These are phyloP conservation scores for Hymenoscyphus repandus DNA, from an alignment of 2,329 filamentous ascomycete genomes.

Conservation along the genomic window DNA sequence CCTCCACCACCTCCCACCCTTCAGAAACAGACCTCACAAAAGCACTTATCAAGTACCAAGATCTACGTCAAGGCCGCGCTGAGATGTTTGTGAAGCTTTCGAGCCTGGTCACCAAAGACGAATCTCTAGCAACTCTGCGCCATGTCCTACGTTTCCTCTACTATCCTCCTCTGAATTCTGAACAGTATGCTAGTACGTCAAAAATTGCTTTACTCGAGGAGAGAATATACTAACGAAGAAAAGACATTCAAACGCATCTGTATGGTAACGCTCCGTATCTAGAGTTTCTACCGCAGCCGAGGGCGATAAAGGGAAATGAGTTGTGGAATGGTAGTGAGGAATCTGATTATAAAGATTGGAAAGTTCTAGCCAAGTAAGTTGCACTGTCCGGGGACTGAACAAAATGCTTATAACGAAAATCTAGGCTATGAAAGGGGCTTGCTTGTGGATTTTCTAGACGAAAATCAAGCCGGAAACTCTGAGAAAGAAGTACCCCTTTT, in stretches of 20 bases:
- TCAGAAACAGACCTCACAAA: conserved; percentile 1
- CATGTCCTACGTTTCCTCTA: conserved; percentile 18
- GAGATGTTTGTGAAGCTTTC: conserved; percentile 16
- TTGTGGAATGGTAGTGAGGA: conserved; percentile 10
- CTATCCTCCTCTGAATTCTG: conserved; percentile 2
- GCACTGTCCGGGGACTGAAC: no score
- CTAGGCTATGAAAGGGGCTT: no score
- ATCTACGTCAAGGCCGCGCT: conserved; percentile 7
- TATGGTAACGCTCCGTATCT: conserved; percentile 15
- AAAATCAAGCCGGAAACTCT: no score
- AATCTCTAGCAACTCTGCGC: conserved; percentile 10
- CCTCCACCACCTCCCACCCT: background rate
- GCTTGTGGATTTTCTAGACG: no score
- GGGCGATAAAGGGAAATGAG: conserved; percentile 6
- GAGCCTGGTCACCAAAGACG: conserved; percentile 11
- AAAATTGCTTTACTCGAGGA: background rate
- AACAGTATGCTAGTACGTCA: conserved; percentile 13
- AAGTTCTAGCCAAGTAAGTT: no score
- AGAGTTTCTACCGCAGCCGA: conserved; percentile 16
- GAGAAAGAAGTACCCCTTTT: no score
- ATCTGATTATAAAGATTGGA: background rate
- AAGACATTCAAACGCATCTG: conserved; percentile 15
- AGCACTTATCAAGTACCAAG: conserved; percentile 13
- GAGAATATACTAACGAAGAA: background rate
- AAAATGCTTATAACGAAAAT: no score